Percentiles rank a stretch among this genome's conserved stretches.
Evolutionary conservation across 192 early-diverging fungal species (phyloP).

Genomic region (Backusella psychrophila): DNA sequence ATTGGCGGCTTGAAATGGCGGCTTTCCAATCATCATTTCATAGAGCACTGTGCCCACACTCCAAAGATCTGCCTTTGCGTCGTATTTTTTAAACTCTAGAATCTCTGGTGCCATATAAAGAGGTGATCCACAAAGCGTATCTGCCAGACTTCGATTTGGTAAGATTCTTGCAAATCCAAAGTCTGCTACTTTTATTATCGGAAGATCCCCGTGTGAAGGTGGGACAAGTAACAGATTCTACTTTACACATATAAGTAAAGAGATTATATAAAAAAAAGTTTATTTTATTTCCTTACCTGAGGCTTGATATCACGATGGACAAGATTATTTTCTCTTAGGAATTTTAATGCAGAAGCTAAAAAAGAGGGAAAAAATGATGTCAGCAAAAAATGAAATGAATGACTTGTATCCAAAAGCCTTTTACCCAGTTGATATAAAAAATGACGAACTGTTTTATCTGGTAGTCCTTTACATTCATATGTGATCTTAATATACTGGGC

Average conservation of each 20-base stretch:
- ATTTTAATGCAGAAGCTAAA: conserved; percentile 80
- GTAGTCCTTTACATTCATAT: conserved; percentile 67
- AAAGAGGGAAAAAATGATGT: neutral
- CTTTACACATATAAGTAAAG: conserved; percentile 34
- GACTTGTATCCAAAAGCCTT: conserved; percentile 5
- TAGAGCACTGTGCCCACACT: conserved; percentile 92
- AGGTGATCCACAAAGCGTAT: conserved; percentile 95
- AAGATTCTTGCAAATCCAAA: conserved; percentile 96
- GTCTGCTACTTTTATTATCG: conserved; percentile 90
- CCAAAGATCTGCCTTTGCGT: conserved; percentile 98
- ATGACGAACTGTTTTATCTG: conserved; percentile 74
- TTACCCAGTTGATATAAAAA: conserved; percentile 84
- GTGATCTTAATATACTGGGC: conserved; percentile 80
- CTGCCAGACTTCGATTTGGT: conserved; percentile 75
- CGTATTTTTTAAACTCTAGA: conserved; percentile 85
- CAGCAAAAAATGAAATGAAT: conserved; percentile 16
- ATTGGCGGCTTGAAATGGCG: conserved; percentile 91
- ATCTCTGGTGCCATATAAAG: conserved; percentile 95
- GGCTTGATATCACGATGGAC: conserved; percentile 99
- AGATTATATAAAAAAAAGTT: neutral
- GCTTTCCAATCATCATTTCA: conserved; percentile 88
- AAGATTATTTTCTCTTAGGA: conserved; percentile 78
- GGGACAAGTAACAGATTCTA: conserved; percentile 80
- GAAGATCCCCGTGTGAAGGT: conserved; percentile 49
- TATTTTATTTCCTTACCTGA: conserved; percentile 55